Conservation (phyloP, 1,139 yeast species). For the Suhomyces choctaworum region DNA sequence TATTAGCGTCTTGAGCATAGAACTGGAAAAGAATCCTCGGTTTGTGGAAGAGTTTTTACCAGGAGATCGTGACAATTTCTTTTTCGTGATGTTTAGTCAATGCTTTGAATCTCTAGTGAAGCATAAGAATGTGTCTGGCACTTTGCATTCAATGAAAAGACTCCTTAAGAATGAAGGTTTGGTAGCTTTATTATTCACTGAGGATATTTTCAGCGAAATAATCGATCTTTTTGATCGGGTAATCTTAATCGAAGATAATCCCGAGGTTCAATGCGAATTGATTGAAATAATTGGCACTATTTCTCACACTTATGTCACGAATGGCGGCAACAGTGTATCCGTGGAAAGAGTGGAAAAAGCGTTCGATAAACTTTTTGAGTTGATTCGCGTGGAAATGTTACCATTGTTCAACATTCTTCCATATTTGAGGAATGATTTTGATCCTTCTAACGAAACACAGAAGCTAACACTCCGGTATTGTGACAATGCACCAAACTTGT, state of each 20-base stretch:
- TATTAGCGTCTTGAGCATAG: constrained; percentile 71
- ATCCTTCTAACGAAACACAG: constrained; percentile 35
- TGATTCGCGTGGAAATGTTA: constrained; percentile 69
- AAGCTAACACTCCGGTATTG: constrained; percentile 33
- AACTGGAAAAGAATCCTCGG: constrained; percentile 53
- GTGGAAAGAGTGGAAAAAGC: constrained; percentile 46
- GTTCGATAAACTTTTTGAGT: constrained; percentile 79
- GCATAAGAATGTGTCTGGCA: constrained; percentile 37
- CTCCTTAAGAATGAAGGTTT: constrained; percentile 60
- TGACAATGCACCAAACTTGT: constrained; percentile 35
- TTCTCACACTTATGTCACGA: constrained; percentile 35
- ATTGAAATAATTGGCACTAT: constrained; percentile 56
- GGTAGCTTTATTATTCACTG: constrained; percentile 62
- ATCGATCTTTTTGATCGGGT: constrained; percentile 76
- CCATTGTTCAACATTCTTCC: constrained; percentile 64
- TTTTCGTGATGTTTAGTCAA: constrained; percentile 79
- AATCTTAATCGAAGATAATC: constrained; percentile 57
- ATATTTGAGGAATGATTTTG: constrained; percentile 51
- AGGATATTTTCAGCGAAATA: constrained; percentile 71
- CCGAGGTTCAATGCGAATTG: constrained; percentile 52
- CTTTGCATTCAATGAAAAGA: constrained; percentile 55
- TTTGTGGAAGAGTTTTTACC: constrained; percentile 46
- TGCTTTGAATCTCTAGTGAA: constrained; percentile 74
- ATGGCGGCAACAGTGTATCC: constrained; percentile 2
- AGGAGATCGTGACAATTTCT: constrained; percentile 72